Evolutionary conservation across 2,329 filamentous ascomycete genomes (phyloP).

Genomic region (Allantophomopsis lycopodina): DNA sequence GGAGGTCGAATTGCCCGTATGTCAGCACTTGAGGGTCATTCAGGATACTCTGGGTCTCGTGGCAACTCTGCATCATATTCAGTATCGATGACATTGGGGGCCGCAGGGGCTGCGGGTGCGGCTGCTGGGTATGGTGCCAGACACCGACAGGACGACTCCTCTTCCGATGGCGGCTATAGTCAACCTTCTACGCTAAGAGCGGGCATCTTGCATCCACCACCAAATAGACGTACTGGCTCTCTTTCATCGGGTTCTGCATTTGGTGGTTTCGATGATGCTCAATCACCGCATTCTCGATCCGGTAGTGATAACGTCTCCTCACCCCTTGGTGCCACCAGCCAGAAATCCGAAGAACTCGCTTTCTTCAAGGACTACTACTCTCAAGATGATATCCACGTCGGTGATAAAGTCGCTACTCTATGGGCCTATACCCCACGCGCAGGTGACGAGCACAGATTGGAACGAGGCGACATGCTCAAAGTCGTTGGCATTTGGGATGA

Average conservation of each 20-base stretch:
- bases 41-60: conserved; percentile 38
- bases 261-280: conserved; percentile 48
- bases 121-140: conserved; percentile 32
- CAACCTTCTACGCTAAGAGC: conserved; percentile 51
- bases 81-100: not conserved
- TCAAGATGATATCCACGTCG: conserved; percentile 85
- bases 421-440: conserved; percentile 97
- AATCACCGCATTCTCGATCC: conserved; percentile 57
- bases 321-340: conserved; percentile 68
- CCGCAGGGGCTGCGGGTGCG: conserved; percentile 22
- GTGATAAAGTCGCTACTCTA: conserved; percentile 77
- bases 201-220: conserved; percentile 43
- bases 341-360: conserved; percentile 86
- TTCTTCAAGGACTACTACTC: conserved; percentile 99
- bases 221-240: conserved; percentile 66
- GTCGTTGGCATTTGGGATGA: conserved; percentile 98
- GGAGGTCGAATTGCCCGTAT: conserved; percentile 88
- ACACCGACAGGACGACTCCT: conserved; percentile 40
- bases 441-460: conserved; percentile 81
- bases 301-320: conserved; percentile 62
- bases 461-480: conserved; percentile 95
- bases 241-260: conserved; percentile 75
- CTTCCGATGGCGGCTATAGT: conserved; percentile 62
- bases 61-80: not conserved
- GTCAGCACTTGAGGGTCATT: conserved; percentile 77